Conservation (phyloP, 768 basidiomycete genomes). For the Hericium coralloides region DNA sequence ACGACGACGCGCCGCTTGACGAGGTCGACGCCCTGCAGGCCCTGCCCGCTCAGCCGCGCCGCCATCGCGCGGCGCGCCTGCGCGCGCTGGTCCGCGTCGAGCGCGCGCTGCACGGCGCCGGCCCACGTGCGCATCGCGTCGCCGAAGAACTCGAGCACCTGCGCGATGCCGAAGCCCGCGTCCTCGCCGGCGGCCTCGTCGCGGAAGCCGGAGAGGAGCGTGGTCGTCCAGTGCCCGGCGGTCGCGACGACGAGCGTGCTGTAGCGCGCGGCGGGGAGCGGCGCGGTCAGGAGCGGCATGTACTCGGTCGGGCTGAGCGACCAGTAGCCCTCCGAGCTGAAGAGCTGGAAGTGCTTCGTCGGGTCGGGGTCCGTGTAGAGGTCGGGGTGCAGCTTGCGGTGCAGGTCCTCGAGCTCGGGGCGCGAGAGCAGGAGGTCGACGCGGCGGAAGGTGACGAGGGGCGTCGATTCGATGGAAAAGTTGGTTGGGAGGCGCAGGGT, state of each 20-base stretch:
- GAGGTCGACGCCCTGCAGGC: background rate
- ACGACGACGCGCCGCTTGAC: slow-evolving; percentile 40
- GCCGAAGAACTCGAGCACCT: slow-evolving; percentile 48
- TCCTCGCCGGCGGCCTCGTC: slow-evolving; percentile 18
- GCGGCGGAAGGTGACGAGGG: slow-evolving; percentile 57
- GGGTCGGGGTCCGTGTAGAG: background rate
- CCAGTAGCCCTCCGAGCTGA: slow-evolving; percentile 50
- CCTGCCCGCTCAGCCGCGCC: slow-evolving; percentile 16
- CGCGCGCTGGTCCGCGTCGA: slow-evolving; percentile 26
- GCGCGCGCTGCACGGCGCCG: slow-evolving; percentile 34
- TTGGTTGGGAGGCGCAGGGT: slow-evolving; percentile 36
- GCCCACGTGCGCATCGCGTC: slow-evolving; percentile 53
- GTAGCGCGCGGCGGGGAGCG: slow-evolving; percentile 43
- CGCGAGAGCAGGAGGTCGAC: slow-evolving; percentile 49
- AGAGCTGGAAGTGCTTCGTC: slow-evolving; percentile 29
- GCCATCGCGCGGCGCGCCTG: slow-evolving; percentile 5
- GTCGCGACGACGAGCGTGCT: slow-evolving; percentile 56
- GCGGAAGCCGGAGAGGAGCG: slow-evolving; percentile 35
- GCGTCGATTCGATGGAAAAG: slow-evolving; percentile 49
- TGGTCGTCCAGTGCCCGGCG: slow-evolving; percentile 63
- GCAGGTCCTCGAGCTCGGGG: slow-evolving; percentile 38
- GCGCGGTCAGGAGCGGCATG: slow-evolving; percentile 37
- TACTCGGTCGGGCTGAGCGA: slow-evolving; percentile 44
- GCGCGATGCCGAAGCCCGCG: slow-evolving; percentile 40
- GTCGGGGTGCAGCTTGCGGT: slow-evolving; percentile 21